Percentiles rank a stretch among this genome's conserved stretches.
phyloP scores from a whole-genome alignment of 176 grass and related monocot species.

The Themeda triandra region DNA sequence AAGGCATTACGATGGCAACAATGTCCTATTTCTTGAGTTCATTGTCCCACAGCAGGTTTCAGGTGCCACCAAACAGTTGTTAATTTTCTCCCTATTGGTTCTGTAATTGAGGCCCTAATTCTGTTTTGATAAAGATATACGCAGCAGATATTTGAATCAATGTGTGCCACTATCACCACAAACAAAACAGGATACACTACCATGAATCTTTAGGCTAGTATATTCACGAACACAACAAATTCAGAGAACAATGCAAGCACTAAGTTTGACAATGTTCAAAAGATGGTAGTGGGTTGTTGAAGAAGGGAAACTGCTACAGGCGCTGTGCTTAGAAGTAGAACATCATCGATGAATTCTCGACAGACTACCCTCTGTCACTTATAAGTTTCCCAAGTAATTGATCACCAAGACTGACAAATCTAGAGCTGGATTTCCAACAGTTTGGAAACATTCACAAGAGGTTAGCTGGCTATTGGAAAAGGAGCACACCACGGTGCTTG shows the following conservation, averaged over 20 bases:
- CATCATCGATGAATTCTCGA: background rate
- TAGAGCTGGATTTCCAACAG: background rate
- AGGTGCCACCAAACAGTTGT: background rate
- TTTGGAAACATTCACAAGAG: background rate
- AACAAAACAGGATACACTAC: background rate
- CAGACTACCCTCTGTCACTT: background rate
- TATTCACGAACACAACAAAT: background rate
- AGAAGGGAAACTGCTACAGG: background rate
- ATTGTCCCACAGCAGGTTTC: background rate
- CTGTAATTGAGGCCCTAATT: background rate
- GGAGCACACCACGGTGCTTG: no score
- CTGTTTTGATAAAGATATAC: background rate
- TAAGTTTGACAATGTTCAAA: background rate
- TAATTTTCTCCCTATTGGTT: background rate
- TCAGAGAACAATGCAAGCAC: background rate
- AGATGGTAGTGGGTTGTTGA: background rate
- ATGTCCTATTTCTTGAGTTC: background rate
- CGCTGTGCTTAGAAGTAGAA: background rate
- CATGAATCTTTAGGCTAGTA: background rate
- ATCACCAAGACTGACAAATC: background rate
- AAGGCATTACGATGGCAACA: constrained; percentile 5
- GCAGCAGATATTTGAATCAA: background rate
- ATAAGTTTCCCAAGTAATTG: background rate
- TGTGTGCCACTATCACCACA: background rate
- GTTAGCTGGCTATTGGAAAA: background rate